Conservation (phyloP, 768 basidiomycete genomes). For the Pulveroboletus frians region DNA sequence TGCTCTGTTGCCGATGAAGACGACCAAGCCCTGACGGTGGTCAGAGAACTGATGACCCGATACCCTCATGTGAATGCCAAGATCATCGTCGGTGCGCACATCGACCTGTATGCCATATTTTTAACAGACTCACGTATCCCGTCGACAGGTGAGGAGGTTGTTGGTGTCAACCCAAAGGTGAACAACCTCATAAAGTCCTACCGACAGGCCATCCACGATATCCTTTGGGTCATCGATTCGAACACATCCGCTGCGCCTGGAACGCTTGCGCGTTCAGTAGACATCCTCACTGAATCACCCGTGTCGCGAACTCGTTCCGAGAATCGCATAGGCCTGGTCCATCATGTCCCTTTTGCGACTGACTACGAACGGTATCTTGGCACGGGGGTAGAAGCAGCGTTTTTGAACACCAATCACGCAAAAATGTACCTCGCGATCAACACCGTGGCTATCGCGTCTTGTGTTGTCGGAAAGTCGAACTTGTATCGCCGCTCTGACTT, state of each 20-base stretch:
- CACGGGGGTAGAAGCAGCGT: slow-evolving; percentile 84
- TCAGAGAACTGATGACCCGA: slow-evolving; percentile 67
- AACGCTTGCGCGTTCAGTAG: slow-evolving; percentile 81
- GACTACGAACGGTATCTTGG: slow-evolving; percentile 68
- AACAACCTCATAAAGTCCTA: slow-evolving; percentile 92
- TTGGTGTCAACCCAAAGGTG: slow-evolving; percentile 95
- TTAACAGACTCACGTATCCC: background rate
- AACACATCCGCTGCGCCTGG: slow-evolving; percentile 76
- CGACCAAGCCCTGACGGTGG: slow-evolving; percentile 86
- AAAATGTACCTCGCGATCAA: slow-evolving; percentile 98
- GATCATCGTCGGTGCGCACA: slow-evolving; percentile 66
- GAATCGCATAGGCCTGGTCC: slow-evolving; percentile 74
- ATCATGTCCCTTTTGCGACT: slow-evolving; percentile 90
- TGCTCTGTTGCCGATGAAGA: slow-evolving; percentile 84
- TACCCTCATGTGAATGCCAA: slow-evolving; percentile 72
- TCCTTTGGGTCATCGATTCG: slow-evolving; percentile 97
- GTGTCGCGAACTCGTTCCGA: slow-evolving; percentile 31
- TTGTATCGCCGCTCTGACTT: slow-evolving; percentile 88
- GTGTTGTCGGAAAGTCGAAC: slow-evolving; percentile 96
- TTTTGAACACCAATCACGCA: slow-evolving; percentile 94
- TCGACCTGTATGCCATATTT: background rate
- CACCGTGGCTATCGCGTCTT: slow-evolving; percentile 82
- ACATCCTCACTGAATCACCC: slow-evolving; percentile 51
- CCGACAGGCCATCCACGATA: slow-evolving; percentile 73
- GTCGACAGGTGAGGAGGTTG: slow-evolving; percentile 63